Evolutionary conservation across 768 basidiomycete species (phyloP).

Genomic region (Clavaria fumosa): DNA sequence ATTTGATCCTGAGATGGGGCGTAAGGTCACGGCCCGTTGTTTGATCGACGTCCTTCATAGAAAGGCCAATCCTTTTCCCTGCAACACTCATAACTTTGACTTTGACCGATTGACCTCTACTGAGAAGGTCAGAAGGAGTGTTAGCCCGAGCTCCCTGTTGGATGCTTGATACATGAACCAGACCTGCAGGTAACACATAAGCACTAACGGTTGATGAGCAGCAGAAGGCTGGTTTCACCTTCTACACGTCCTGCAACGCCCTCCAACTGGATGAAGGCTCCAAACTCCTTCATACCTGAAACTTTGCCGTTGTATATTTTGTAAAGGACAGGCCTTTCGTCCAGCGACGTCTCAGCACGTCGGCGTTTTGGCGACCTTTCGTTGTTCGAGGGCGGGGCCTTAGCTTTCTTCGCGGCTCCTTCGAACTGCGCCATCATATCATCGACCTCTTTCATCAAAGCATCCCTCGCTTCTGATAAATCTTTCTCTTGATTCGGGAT

Average conservation of each 20-base stretch:
- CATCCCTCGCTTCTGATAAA: constrained; percentile 50
- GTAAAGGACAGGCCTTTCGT: constrained; percentile 78
- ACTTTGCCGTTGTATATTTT: constrained; percentile 91
- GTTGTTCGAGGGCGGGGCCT: constrained; percentile 27
- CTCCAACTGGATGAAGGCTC: constrained; percentile 84
- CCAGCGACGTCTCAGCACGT: constrained; percentile 34
- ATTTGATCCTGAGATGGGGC: constrained; percentile 87
- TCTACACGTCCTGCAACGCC: constrained; percentile 76
- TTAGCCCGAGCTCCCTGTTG: constrained; percentile 75
- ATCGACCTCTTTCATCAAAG: constrained; percentile 77
- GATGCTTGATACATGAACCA: constrained; percentile 94
- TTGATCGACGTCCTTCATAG: constrained; percentile 98
- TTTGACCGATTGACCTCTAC: constrained; percentile 73
- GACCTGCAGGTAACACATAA: constrained; percentile 35
- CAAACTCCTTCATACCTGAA: constrained; percentile 82
- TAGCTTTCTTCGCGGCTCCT: constrained; percentile 31
- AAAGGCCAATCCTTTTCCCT: constrained; percentile 65
- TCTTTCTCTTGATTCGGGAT: constrained; percentile 59
- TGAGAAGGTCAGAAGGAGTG: constrained; percentile 74
- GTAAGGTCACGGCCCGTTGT: constrained; percentile 77
- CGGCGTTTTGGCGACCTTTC: constrained; percentile 44
- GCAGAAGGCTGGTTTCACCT: constrained; percentile 36
- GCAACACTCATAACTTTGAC: constrained; percentile 95
- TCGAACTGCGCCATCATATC: constrained; percentile 50
- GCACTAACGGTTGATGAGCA: neutral